These are phyloP conservation scores for Cystofilobasidium ferigula DNA, from an alignment of 768 basidiomycete genomes.

Conservation along the genomic window DNA sequence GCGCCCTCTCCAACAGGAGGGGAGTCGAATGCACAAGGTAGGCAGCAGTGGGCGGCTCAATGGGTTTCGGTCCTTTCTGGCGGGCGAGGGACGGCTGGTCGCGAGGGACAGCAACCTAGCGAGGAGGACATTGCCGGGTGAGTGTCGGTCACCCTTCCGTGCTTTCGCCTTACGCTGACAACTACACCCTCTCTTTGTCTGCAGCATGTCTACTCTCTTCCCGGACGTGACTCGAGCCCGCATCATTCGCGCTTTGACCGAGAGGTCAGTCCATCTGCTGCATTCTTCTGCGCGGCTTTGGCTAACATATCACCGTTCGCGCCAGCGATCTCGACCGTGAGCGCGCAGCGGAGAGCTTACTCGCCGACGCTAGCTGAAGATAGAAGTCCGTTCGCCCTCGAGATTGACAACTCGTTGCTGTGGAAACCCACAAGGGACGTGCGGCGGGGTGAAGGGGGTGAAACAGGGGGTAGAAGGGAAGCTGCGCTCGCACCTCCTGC, in stretches of 20 bases:
- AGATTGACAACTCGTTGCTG: too few relatives aligned
- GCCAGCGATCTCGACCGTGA: not conserved
- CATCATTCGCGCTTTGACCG: not conserved
- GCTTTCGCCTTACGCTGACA: not conserved
- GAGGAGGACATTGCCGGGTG: not conserved
- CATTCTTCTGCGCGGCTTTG: not conserved
- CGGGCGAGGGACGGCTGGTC: not conserved
- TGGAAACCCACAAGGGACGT: not conserved
- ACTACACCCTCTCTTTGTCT: not conserved
- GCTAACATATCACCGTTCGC: not conserved
- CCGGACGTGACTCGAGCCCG: not conserved
- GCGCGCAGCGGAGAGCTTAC: not conserved
- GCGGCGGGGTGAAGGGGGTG: too few relatives aligned
- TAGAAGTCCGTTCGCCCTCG: too few relatives aligned
- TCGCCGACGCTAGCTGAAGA: not conserved
- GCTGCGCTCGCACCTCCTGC: too few relatives aligned
- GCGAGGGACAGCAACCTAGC: not conserved
- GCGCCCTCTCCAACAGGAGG: too few relatives aligned
- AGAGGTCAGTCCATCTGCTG: not conserved
- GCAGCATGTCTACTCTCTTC: not conserved
- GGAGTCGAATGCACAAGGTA: not conserved
- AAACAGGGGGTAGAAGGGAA: too few relatives aligned
- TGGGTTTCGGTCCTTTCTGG: not conserved
- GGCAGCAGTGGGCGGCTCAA: not conserved
- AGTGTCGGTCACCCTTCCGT: not conserved